These are phyloP conservation scores for Rhododendron griersonianum DNA, from an alignment of 148 eudicot genomes.

Conservation along the genomic window DNA sequence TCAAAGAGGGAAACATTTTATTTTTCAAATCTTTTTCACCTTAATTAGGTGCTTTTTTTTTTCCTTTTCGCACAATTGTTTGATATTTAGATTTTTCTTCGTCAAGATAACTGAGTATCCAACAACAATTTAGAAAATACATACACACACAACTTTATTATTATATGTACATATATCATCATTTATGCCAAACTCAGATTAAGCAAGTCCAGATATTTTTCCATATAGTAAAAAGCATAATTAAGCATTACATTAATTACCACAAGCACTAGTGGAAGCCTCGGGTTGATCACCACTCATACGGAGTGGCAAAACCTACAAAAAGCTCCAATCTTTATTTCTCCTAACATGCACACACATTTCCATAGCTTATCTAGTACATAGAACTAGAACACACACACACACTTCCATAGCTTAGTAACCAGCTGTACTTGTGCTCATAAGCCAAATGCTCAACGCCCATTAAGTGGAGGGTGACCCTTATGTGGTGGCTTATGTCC, in stretches of 20 bases:
- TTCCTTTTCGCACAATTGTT: too few relatives aligned
- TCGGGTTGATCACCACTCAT: background rate
- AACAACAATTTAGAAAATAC: too few relatives aligned
- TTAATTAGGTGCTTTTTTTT: too few relatives aligned
- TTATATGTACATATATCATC: too few relatives aligned
- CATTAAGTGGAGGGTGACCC: background rate
- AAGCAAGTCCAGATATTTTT: background rate
- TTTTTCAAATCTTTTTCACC: too few relatives aligned
- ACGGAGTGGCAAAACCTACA: background rate
- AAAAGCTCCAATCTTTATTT: background rate
- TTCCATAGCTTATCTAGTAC: background rate
- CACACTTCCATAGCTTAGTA: background rate
- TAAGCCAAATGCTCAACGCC: background rate
- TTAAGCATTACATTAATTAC: background rate
- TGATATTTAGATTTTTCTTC: too few relatives aligned
- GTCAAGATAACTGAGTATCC: too few relatives aligned
- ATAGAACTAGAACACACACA: background rate
- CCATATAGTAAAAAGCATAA: too few relatives aligned
- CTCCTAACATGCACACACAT: background rate
- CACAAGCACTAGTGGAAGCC: background rate
- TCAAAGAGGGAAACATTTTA: too few relatives aligned
- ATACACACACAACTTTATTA: too few relatives aligned
- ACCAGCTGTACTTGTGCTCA: background rate
- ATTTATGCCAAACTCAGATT: background rate
- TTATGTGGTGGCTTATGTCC: background rate